Percentiles rank a stretch among this genome's conserved stretches.
These are phyloP conservation scores for Peronospora destructor DNA, from an alignment of 352 stramenopile species.

Conservation along the genomic window DNA sequence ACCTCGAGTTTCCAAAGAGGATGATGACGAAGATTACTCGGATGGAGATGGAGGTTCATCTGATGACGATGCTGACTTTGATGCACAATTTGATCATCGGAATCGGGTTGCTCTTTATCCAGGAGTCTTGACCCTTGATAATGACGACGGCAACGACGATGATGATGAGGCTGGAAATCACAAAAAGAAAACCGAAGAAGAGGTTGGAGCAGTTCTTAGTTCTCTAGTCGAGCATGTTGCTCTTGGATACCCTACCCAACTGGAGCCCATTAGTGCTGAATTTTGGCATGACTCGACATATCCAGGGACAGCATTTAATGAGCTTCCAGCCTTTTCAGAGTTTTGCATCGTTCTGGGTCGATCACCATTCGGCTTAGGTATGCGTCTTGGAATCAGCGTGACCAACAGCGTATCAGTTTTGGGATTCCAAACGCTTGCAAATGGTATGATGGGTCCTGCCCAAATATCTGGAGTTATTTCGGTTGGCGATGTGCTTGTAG, in stretches of 20 bases:
- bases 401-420: constrained; percentile 63
- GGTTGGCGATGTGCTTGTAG: constrained; percentile 63
- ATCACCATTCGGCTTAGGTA: constrained; percentile 66
- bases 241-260: constrained; percentile 56
- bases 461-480: constrained; percentile 71
- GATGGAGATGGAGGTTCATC: constrained; percentile 63
- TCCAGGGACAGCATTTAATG: constrained; percentile 41
- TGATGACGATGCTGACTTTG: constrained; percentile 67
- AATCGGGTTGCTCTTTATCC: constrained; percentile 45
- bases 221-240: constrained; percentile 77
- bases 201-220: constrained; percentile 70
- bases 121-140: constrained; percentile 43
- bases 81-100: constrained; percentile 40
- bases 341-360: constrained; percentile 63
- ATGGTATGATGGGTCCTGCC: constrained; percentile 66
- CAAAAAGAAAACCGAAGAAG: constrained; percentile 60
- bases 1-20: constrained; percentile 41
- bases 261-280: constrained; percentile 36
- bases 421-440: constrained; percentile 69
- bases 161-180: constrained; percentile 24
- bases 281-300: constrained; percentile 51
- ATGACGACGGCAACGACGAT: constrained; percentile 40
- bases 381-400: constrained; percentile 68
- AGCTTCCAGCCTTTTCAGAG: constrained; percentile 55
- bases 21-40: constrained; percentile 71